phyloP scores from a whole-genome alignment of 495 filamentous ascomycete genomes.

The Trichocladium antarcticum region DNA sequence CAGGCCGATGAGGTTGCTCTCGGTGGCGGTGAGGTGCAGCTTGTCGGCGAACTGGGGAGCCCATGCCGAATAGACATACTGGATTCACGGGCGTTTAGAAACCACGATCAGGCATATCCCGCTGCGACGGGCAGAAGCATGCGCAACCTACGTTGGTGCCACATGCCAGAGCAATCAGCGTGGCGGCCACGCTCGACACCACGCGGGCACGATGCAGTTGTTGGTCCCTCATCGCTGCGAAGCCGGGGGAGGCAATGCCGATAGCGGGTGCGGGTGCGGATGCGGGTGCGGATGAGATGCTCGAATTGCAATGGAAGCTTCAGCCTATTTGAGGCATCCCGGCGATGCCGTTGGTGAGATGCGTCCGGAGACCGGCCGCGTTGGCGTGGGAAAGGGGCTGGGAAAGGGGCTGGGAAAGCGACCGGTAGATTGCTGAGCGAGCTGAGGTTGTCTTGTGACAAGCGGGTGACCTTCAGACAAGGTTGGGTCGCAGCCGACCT shows the following conservation, averaged over 20 bases:
- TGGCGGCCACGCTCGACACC: constrained; percentile 74
- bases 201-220: constrained; percentile 47
- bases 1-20: constrained; percentile 80
- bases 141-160: constrained; percentile 66
- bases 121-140: not conserved
- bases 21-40: constrained; percentile 75
- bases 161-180: constrained; percentile 74
- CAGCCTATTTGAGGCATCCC: constrained; percentile 11
- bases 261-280: not conserved
- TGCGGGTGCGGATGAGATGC: not conserved
- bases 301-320: not conserved
- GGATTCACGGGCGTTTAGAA: not conserved
- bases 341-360: not conserved
- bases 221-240: constrained; percentile 21
- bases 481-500: too few species aligned
- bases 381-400: not conserved
- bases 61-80: constrained; percentile 99
- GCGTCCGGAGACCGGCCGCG: not conserved
- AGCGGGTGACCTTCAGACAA: too few species aligned
- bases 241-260: not conserved
- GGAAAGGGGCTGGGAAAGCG: too few species aligned
- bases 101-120: too few species aligned
- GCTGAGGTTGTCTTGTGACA: too few species aligned
- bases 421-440: too few species aligned
- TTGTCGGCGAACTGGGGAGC: constrained; percentile 84